Base-by-base conservation (phyloP, 768 basidiomycete species). In the Kwoniella europaea region DNA sequence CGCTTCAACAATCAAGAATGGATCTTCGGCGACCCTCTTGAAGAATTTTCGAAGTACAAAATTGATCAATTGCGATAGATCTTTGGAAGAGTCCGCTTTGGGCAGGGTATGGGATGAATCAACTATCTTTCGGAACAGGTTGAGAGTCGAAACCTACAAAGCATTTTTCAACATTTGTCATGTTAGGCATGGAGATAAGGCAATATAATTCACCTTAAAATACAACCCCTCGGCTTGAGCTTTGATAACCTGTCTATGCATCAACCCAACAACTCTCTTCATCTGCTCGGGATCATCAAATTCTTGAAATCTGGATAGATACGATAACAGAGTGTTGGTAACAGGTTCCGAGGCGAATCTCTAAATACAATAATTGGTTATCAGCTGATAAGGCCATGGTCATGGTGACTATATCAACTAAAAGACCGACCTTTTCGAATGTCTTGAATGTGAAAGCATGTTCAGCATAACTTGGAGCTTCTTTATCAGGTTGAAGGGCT, bases 181-280 rank as follows among this genome's bases (percentile, higher is more conserved):
- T 0, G 46, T 0, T 4, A 1, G 16, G 0, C 46, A 43, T 46
- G 6, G 35, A 35, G 35, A 9, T 35, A 1, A 35, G 35, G 35
- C 56, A 62, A 71, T 71, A 55, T n/a, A 54, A 50, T 62, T 71
- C 70, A 94, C 96, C 85, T 95, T 93, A 88, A 96, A 99, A 84
- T 93, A 98, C 10, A 99, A 84, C 0, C 91, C 96, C 81, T 98
- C 97, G 0, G 94, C 93, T 82, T 97, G 94, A 16, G 91, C 90
- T 76, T 88, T 90, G 71, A 99, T 89, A 56, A 91, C 94, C 74
- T 96, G 93, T 15, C 97, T 89, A 81, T 98, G 93, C 76, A 99
- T 87, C 75, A 99, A 85, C 74, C 88, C 88, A 43, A 98, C 94
- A 50, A 93, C 91, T 58, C 94, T 88, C 82, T 92, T 92, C 90